phyloP scores from a whole-genome alignment of 108 stramenopile genomes.

The Skeletonema grethae region DNA sequence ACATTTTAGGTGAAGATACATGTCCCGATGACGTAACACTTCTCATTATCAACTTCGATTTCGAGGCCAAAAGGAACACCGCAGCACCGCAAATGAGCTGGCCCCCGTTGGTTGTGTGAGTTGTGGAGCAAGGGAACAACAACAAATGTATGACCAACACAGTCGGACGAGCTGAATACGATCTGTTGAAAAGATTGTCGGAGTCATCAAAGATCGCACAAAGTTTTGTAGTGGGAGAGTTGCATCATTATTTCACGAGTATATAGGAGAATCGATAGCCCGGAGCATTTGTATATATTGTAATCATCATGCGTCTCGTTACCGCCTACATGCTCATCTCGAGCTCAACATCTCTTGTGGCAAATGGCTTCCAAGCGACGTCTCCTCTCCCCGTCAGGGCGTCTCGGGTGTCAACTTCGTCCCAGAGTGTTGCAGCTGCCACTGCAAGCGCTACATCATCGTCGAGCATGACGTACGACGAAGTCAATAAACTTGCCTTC shows the following conservation, averaged over 20 bases:
- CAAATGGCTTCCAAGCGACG: not conserved
- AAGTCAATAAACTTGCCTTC: conserved; percentile 60
- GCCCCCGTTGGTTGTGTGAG: not conserved
- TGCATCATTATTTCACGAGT: too few species aligned
- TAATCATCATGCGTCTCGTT: conserved; percentile 5
- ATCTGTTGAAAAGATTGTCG: not conserved
- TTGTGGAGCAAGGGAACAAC: not conserved
- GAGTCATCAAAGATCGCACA: not conserved
- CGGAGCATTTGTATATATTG: not conserved
- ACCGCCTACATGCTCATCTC: not conserved
- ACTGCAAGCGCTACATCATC: not conserved
- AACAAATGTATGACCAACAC: not conserved
- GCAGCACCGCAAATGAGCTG: conserved; percentile 1
- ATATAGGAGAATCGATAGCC: not conserved
- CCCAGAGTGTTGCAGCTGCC: not conserved
- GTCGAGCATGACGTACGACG: conserved; percentile 20
- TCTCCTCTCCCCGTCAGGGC: not conserved
- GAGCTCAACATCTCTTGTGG: conserved; percentile 4
- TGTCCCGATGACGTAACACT: not conserved
- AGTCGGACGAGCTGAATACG: not conserved
- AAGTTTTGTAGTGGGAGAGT: not conserved
- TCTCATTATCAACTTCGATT: not conserved
- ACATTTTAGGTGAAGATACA: not conserved
- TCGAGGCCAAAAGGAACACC: not conserved
- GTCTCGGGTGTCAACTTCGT: not conserved